These are phyloP conservation scores for Arthroderma sp. DNA, from an alignment of 2,329 filamentous ascomycete species.

Conservation along the genomic window DNA sequence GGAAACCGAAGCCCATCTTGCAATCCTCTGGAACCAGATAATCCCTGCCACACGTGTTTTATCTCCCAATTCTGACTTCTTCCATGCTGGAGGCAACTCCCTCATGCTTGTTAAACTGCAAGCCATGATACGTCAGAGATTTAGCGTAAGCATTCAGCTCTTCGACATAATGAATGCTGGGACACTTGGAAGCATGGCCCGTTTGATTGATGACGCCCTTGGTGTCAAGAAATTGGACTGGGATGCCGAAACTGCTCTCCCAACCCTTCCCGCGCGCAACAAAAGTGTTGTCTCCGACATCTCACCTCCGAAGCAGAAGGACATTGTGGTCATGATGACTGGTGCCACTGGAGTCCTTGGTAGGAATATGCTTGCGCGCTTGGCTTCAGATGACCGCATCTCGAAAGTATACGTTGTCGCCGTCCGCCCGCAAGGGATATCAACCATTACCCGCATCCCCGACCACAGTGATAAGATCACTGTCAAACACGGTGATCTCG, in stretches of 20 bases:
- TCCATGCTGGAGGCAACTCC: constrained; percentile 22
- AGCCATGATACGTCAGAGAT: constrained; percentile 21
- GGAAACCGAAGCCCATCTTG: background rate
- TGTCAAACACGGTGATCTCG: constrained; percentile 30
- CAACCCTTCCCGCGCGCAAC: background rate
- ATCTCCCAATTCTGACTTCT: constrained; percentile 14
- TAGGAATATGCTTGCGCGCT: constrained; percentile 25
- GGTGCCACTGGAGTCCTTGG: constrained; percentile 31
- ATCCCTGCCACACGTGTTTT: background rate
- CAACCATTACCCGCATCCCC: background rate
- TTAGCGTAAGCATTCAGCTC: constrained; percentile 25
- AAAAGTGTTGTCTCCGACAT: background rate
- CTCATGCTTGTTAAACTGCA: constrained; percentile 26
- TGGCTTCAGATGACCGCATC: constrained; percentile 26
- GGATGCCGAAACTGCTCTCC: background rate
- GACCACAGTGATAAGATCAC: background rate
- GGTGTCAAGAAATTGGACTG: background rate
- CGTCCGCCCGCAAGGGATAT: constrained; percentile 11
- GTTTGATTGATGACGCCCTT: background rate
- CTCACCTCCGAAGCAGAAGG: background rate
- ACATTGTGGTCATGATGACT: constrained; percentile 16
- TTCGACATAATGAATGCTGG: constrained; percentile 29
- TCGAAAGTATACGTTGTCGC: constrained; percentile 36
- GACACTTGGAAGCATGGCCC: constrained; percentile 22
- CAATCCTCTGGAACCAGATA: constrained; percentile 5